Base-by-base conservation (phyloP, 768 basidiomycete genomes). In the Hirschioporus abietinus region DNA sequence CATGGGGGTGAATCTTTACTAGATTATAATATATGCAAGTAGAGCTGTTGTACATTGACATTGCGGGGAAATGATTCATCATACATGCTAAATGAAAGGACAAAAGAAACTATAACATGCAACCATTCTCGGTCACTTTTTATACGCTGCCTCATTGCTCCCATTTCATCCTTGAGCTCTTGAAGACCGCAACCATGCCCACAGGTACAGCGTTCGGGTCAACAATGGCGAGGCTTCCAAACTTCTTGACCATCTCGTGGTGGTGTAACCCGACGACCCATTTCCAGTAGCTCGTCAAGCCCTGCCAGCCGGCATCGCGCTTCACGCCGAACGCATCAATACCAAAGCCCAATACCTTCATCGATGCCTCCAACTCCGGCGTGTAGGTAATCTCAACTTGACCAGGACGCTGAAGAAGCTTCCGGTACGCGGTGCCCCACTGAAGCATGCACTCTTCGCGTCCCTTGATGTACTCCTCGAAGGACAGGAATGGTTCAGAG, bases 101-200 rank as follows among this genome's bases (percentile, higher is more conserved):
- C 35, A 36, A 36, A 15, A 36, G 15, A 15, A 36, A 36, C 35
- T 36, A 7, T 7, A 36, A 36, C 15, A 36, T 52, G 15, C 20
- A 10, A 10, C 42, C 42, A 52, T 15, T 1, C 15, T 52, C 1
- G 42, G 42, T 10, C 42, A 52, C n/a, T 52, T 52, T 52, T 30
- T 30, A 30, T 52, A 10, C 42, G 12, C 20, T 23, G 60, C 24
- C n/a, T 61, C 18, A 79, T 69, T 76, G 70, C 63, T 77, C 78
- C 71, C 76, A 69, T 66, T 74, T 73, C 60, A 77, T 74, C 67
- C 74, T 73, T 62, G 77, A 76, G 2, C 71, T 72, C 69, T 73
- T 78, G 72, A 78, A 80, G 60, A 80, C 66, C 60, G 79, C 72
- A 25, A 80, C 76, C 76, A 82, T 77, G n/a, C 78, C 79, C 25